Conservation (phyloP, 2,329 filamentous ascomycete species). For the Bertia moriformis region DNA sequence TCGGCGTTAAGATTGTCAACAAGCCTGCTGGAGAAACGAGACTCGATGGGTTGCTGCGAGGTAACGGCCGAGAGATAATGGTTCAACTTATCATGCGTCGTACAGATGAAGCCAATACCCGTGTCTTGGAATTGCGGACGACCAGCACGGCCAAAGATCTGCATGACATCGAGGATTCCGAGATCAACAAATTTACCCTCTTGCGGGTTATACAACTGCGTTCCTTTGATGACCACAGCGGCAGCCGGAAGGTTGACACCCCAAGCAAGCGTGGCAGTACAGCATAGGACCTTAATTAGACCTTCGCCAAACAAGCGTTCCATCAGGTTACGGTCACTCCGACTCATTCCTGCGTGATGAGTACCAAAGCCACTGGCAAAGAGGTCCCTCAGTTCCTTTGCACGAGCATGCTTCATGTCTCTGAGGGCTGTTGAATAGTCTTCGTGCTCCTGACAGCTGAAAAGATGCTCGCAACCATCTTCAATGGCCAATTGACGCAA, state of each 20-base stretch:
- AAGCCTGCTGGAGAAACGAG: slow-evolving; percentile 81
- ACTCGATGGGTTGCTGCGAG: slow-evolving; percentile 92
- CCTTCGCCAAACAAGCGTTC: slow-evolving; percentile 82
- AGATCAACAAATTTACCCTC: slow-evolving; percentile 94
- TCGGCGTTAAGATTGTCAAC: slow-evolving; percentile 97
- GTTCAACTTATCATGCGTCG: slow-evolving; percentile 78
- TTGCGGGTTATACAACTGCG: slow-evolving; percentile 89
- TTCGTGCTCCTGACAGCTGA: slow-evolving; percentile 68
- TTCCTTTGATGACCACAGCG: slow-evolving; percentile 94
- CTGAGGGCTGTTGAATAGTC: slow-evolving; percentile 65
- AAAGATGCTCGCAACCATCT: slow-evolving; percentile 63
- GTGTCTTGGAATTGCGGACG: slow-evolving; percentile 95
- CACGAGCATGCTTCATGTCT: slow-evolving; percentile 75
- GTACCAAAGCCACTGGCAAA: slow-evolving; percentile 83
- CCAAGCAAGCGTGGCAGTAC: slow-evolving; percentile 94
- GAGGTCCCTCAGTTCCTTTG: slow-evolving; percentile 75
- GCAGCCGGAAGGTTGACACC: slow-evolving; percentile 96
- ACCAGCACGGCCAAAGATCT: slow-evolving; percentile 96
- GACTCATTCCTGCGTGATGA: slow-evolving; percentile 92
- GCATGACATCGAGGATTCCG: slow-evolving; percentile 87
- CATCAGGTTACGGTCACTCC: slow-evolving; percentile 88
- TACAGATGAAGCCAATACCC: slow-evolving; percentile 96
- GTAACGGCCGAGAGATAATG: slow-evolving; percentile 91
- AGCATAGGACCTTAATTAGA: slow-evolving; percentile 92
- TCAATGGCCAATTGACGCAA: slow-evolving; percentile 77